Evolutionary conservation across 768 basidiomycete species (phyloP).

Genomic region (Leucocoprinus sp.): DNA sequence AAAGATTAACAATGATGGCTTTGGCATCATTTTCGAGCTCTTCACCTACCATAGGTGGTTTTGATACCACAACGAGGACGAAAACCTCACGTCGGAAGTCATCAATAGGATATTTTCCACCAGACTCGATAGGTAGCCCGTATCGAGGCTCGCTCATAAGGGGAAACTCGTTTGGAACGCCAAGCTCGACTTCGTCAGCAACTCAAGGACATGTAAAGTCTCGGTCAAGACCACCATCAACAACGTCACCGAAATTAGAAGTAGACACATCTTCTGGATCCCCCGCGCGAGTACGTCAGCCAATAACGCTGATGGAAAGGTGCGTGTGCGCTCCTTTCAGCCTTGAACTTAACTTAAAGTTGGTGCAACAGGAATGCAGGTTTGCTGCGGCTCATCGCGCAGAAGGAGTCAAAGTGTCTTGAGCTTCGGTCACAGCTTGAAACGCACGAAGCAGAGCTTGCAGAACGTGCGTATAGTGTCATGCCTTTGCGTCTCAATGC

Average conservation of each 20-base stretch:
- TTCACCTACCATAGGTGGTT: not conserved
- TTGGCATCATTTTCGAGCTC: not conserved
- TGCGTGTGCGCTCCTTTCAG: slow-evolving; percentile 26
- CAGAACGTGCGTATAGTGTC: slow-evolving; percentile 38
- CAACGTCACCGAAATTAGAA: not conserved
- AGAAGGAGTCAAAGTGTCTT: slow-evolving; percentile 79
- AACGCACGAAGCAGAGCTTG: slow-evolving; percentile 63
- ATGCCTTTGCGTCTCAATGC: not conserved
- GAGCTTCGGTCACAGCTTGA: slow-evolving; percentile 72
- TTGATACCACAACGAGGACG: not conserved
- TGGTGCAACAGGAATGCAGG: slow-evolving; percentile 58
- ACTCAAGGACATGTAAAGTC: slow-evolving; percentile 8
- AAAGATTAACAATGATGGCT: slow-evolving; percentile 6
- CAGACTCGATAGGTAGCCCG: slow-evolving; percentile 14
- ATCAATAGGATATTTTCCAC: slow-evolving; percentile 44
- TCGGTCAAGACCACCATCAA: slow-evolving; percentile 15
- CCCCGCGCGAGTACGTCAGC: slow-evolving; percentile 26
- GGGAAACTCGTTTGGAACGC: slow-evolving; percentile 10
- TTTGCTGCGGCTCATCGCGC: slow-evolving; percentile 75
- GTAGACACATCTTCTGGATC: slow-evolving; percentile 9
- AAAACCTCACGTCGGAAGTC: slow-evolving; percentile 36
- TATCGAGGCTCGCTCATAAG: slow-evolving; percentile 12
- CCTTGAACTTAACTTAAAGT: not conserved
- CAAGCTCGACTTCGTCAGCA: not conserved
- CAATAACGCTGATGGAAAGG: slow-evolving; percentile 65